Conservation (phyloP, 306 rosid species). For the Quercus glauca region DNA sequence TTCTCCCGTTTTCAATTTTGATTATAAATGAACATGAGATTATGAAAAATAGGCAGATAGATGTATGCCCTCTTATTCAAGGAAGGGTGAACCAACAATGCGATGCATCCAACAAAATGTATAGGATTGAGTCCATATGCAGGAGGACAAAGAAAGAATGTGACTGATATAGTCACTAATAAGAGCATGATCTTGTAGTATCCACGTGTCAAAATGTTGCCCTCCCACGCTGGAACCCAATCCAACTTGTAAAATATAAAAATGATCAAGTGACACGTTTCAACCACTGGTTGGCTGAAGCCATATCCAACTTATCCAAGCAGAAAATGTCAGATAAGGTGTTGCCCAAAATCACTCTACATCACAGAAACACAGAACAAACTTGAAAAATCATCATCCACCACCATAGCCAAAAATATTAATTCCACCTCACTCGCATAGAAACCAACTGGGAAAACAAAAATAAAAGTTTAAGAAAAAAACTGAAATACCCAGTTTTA, state of each 20-base stretch:
- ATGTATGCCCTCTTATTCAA: no score
- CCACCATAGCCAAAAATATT: conserved; percentile 22
- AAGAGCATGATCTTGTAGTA: conserved; percentile 8
- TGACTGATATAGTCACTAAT: background rate
- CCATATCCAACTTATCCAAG: conserved; percentile 72
- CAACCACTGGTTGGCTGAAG: conserved; percentile 31
- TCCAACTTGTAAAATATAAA: conserved; percentile 46
- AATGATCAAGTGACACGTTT: background rate
- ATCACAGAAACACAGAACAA: conserved; percentile 50
- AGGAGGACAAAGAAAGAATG: no score
- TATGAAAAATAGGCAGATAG: no score
- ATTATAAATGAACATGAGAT: no score
- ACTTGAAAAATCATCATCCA: conserved; percentile 16
- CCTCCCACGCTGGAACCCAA: conserved; percentile 48
- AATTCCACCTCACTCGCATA: conserved; percentile 28
- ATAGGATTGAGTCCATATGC: no score
- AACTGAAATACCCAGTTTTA: background rate
- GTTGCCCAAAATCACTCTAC: conserved; percentile 20
- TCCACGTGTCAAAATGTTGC: conserved; percentile 41
- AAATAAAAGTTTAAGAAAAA: background rate
- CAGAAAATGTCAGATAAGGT: conserved; percentile 67
- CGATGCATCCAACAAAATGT: no score
- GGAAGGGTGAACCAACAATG: no score
- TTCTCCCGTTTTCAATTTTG: no score
- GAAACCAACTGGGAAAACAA: background rate